Evolutionary conservation across 2,329 filamentous ascomycete species (phyloP).

Genomic region (Penicillium sp.): DNA sequence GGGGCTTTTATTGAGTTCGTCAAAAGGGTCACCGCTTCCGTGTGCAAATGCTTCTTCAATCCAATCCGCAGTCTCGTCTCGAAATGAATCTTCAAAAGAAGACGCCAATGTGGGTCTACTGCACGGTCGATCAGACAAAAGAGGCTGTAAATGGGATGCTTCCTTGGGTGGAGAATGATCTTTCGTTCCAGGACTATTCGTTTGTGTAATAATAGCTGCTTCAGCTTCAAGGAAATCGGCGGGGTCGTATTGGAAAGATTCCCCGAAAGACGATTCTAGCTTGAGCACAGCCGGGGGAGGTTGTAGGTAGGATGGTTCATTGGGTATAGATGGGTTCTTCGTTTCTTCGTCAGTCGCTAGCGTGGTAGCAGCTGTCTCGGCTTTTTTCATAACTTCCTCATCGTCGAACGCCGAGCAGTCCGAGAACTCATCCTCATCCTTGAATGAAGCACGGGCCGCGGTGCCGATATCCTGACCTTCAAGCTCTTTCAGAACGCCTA

Average conservation of each 20-base stretch:
- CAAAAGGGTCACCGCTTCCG: conserved; percentile 21
- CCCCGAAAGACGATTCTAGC: conserved; percentile 13
- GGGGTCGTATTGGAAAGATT: conserved; percentile 34
- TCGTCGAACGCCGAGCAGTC: conserved; percentile 37
- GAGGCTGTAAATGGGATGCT: background rate
- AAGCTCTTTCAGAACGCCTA: background rate
- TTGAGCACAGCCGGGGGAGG: background rate
- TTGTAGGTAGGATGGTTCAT: background rate
- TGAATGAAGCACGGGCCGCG: conserved; percentile 1
- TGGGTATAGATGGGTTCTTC: background rate
- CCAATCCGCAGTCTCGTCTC: conserved; percentile 37
- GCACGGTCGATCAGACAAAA: background rate
- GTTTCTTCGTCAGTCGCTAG: conserved; percentile 1
- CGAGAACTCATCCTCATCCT: conserved; percentile 35
- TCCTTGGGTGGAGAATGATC: background rate
- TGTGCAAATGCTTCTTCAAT: conserved; percentile 24
- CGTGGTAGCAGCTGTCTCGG: conserved; percentile 17
- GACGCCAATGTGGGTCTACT: conserved; percentile 5
- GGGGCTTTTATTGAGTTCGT: conserved; percentile 14
- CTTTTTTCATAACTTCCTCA: conserved; percentile 29
- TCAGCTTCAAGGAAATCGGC: conserved; percentile 27
- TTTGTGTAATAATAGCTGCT: conserved; percentile 11
- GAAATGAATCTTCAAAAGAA: conserved; percentile 31
- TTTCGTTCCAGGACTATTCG: conserved; percentile 11
- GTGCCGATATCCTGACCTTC: background rate